Conservation (phyloP, 2,329 filamentous ascomycete genomes). For the Fusarium falciforme region DNA sequence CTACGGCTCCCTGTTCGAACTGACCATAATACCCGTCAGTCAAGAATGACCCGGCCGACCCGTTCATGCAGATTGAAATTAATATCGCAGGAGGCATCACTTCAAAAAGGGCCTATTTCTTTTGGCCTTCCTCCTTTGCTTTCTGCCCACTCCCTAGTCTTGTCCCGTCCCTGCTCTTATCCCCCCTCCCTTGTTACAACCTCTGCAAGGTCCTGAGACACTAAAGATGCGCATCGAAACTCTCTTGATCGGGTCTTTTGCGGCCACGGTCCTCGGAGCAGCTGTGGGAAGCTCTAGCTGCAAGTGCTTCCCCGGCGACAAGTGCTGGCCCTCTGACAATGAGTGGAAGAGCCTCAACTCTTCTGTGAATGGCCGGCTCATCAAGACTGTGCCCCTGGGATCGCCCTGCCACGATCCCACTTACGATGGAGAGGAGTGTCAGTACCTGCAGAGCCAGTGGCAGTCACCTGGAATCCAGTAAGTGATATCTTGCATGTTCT, state of each 20-base stretch:
- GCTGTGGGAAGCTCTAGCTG: not conserved
- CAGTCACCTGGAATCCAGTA: conserved; percentile 50
- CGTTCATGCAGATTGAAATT: not conserved
- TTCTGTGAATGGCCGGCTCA: conserved; percentile 61
- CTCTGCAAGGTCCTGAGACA: not conserved
- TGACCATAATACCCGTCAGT: not conserved
- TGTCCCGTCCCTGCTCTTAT: not conserved
- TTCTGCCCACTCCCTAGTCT: not conserved
- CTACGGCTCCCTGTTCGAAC: not conserved
- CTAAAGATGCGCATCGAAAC: conserved; percentile 6
- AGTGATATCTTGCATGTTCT: conserved; percentile 17
- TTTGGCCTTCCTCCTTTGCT: not conserved
- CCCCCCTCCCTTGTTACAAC: not conserved
- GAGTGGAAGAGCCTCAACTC: conserved; percentile 64
- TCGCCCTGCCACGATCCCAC: conserved; percentile 61
- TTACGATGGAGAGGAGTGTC: conserved; percentile 59
- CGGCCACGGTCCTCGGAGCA: not conserved
- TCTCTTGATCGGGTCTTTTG: not conserved
- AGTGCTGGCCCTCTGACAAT: conserved; percentile 60
- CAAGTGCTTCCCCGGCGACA: conserved; percentile 28
- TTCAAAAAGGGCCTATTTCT: not conserved
- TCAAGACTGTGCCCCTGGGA: conserved; percentile 65
- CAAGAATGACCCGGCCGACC: not conserved
- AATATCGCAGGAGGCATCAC: not conserved
- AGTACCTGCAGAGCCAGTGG: conserved; percentile 51